Base-by-base conservation (phyloP, 306 rosid genomes). In the Styphnolobium japonicum region DNA sequence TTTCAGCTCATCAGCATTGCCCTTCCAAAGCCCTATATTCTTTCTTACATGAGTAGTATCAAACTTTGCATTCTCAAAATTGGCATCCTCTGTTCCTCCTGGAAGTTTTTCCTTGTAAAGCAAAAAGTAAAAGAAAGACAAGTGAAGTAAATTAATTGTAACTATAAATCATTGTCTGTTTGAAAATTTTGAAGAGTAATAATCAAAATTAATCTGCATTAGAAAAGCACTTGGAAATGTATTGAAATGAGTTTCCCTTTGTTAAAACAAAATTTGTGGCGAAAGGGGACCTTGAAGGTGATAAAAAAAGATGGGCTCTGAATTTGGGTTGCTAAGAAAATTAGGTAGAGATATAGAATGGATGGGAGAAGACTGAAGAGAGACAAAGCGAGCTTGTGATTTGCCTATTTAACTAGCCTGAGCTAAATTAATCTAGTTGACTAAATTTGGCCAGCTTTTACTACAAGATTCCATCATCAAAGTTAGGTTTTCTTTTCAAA, bases 91-190 rank as follows among this genome's bases (percentile, higher is more conserved):
- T 31, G 89, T 84, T 76, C 78, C 86, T 77, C 96, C 99, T 0
- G 96, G 94, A 85, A 93, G 84, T 68, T 89, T 87, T 40, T 90
- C 97, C 99, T 94, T 46, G 9, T 62, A 43, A 69, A 71, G 45
- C 33, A 77, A 88, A 70, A 49, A 46, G 36, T 22, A 18, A 71
- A 52, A 63, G 68, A 81, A 66, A 25, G 22, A 58, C 19, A 55
- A 77, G 18, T 57, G 16, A 58, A 75, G 45, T 9, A 36, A 18
- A 78, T 42, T 71, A 64, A 46, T 65, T 34, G 18, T 19, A 43
- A 39, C 48, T 22, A 39, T 12, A 48, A n/a, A 68, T 68, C 14
- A 22, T 23, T 57, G 16, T 11, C 25, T 2, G 56, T 29, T 25
- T 16, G 37, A 81, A 31, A 71, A 57, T 18, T 45, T 27, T 58